A percentile compares a stretch with the other conserved stretches of the same genome.
These are phyloP conservation scores for Hyaloscypha variabilis DNA, from an alignment of 495 filamentous ascomycete species.

Conservation along the genomic window DNA sequence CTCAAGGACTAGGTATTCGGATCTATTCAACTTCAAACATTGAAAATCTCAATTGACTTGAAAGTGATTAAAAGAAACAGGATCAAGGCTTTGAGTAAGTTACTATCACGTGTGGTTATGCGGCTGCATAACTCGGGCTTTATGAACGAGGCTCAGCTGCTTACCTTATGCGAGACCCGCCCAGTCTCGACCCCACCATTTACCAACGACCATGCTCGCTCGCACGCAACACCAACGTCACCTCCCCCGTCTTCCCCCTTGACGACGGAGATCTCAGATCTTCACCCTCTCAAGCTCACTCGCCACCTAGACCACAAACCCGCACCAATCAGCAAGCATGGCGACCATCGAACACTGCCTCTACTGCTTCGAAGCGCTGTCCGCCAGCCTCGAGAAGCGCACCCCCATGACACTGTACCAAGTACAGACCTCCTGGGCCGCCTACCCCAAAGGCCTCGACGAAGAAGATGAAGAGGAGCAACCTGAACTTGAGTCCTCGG, in stretches of 20 bases:
- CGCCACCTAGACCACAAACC: neutral
- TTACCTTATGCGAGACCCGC: neutral
- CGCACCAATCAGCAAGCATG: slow-evolving; percentile 59
- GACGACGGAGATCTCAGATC: neutral
- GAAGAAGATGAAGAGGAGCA: slow-evolving; percentile 39
- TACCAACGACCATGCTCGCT: slow-evolving; percentile 1
- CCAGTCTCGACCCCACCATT: neutral
- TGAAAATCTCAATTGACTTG: neutral
- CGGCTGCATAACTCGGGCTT: slow-evolving; percentile 5
- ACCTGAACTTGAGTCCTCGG: slow-evolving; percentile 30
- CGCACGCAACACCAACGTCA: neutral
- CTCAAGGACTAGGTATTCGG: too few species aligned
- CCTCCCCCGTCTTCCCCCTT: neutral
- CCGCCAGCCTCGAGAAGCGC: slow-evolving; percentile 63
- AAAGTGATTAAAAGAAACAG: neutral
- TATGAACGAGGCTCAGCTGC: neutral
- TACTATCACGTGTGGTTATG: neutral
- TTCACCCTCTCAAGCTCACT: neutral
- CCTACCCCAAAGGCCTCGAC: slow-evolving; percentile 42
- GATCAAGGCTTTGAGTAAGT: neutral
- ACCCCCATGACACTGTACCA: slow-evolving; percentile 54
- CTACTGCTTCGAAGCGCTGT: slow-evolving; percentile 87
- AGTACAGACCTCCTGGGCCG: slow-evolving; percentile 73
- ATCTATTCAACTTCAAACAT: too few species aligned
- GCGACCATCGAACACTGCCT: slow-evolving; percentile 82